Conservation (phyloP, 352 stramenopile genomes). For the Phytophthora palmivora region DNA sequence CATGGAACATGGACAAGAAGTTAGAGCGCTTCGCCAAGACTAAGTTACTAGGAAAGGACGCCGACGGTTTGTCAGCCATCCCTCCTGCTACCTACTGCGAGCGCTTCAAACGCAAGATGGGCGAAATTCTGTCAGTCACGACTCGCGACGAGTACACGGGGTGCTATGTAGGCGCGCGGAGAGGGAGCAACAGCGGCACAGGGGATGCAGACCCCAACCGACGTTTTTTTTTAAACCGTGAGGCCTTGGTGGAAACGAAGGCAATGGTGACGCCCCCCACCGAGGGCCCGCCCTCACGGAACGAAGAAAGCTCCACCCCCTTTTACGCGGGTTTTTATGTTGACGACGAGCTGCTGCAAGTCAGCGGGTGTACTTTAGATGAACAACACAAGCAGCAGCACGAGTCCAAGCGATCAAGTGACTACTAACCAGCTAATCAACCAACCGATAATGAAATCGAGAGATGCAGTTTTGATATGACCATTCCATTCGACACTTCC, state of each 20-base stretch:
- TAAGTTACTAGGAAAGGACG: constrained; percentile 81
- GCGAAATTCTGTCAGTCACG: constrained; percentile 80
- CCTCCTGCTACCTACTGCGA: constrained; percentile 87
- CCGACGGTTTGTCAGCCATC: constrained; percentile 82
- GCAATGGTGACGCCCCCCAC: constrained; percentile 41
- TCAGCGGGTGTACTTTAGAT: constrained; percentile 52
- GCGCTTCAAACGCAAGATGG: constrained; percentile 90
- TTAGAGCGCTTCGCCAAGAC: constrained; percentile 90
- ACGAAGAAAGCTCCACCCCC: constrained; percentile 38
- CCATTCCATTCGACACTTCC: too few species aligned
- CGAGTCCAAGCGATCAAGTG: constrained; percentile 21
- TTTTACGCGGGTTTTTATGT: constrained; percentile 37
- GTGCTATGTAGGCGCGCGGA: constrained; percentile 42
- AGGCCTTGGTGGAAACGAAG: constrained; percentile 45
- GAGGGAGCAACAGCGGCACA: constrained; percentile 36
- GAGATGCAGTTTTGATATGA: constrained; percentile 38
- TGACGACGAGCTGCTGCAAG: constrained; percentile 37
- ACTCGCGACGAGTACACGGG: constrained; percentile 72
- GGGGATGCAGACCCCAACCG: constrained; percentile 32
- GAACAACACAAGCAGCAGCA: constrained; percentile 36
- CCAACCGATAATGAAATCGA: constrained; percentile 38
- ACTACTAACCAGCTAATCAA: constrained; percentile 37
- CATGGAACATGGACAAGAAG: constrained; percentile 93
- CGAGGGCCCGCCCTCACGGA: constrained; percentile 46
- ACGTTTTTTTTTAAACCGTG: constrained; percentile 66